A percentile compares a stretch with the other conserved stretches of the same genome.
Evolutionary conservation across 495 filamentous ascomycete species (phyloP).

Genomic region (Xylaria nigripes): DNA sequence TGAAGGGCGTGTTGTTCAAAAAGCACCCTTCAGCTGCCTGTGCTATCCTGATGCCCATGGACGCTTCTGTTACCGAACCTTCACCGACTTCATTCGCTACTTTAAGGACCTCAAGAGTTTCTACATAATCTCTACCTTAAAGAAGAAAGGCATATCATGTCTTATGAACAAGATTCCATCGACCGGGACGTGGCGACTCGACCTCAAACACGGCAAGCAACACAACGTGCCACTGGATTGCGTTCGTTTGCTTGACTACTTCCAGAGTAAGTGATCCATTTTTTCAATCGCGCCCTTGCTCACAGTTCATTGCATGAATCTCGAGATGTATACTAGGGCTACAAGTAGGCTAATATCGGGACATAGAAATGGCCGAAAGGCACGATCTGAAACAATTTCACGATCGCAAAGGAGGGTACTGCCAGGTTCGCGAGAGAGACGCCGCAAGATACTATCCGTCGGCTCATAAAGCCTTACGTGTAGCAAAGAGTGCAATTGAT

Average conservation of each 20-base stretch:
- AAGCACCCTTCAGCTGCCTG: neutral
- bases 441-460: no score
- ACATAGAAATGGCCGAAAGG: neutral
- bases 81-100: slow-evolving; percentile 7
- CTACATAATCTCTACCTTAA: slow-evolving; percentile 16
- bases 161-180: neutral
- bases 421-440: neutral
- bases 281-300: neutral
- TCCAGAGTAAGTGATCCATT: neutral
- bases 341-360: neutral
- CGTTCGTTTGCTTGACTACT: no score
- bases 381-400: neutral
- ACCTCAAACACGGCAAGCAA: neutral
- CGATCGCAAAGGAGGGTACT: neutral
- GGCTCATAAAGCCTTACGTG: no score
- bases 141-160: neutral
- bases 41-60: neutral
- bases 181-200: no score
- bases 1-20: no score
- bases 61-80: no score
- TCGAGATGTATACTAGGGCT: no score
- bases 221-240: neutral
- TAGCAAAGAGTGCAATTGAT: no score
- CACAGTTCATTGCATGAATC: neutral
- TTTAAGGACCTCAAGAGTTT: slow-evolving; percentile 19